These are phyloP conservation scores for Phytophthora capsici DNA, from an alignment of 352 stramenopile species.

Conservation along the genomic window DNA sequence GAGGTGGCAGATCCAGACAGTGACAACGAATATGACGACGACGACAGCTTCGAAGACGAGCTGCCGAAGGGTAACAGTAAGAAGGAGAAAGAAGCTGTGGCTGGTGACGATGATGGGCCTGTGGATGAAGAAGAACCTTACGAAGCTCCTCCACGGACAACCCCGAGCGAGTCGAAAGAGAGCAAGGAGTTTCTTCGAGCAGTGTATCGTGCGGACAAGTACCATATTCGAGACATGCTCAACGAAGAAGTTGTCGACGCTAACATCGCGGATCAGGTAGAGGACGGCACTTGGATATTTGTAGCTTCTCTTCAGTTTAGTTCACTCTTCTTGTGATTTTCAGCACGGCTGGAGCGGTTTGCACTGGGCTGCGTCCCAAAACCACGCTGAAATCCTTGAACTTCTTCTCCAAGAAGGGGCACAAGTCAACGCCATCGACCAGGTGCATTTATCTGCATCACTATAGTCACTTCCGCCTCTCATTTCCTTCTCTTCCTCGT, in stretches of 20 bases:
- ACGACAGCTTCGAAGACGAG: slow-evolving; percentile 65
- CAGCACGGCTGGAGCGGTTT: slow-evolving; percentile 82
- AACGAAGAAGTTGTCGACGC: slow-evolving; percentile 49
- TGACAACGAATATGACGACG: slow-evolving; percentile 30
- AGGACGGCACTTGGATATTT: neutral
- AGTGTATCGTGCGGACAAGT: slow-evolving; percentile 66
- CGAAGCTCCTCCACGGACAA: slow-evolving; percentile 47
- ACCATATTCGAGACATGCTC: slow-evolving; percentile 62
- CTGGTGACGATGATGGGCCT: slow-evolving; percentile 9
- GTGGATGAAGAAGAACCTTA: slow-evolving; percentile 30
- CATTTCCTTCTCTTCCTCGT: neutral
- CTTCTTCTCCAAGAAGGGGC: slow-evolving; percentile 51
- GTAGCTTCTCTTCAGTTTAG: neutral
- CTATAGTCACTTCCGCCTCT: neutral
- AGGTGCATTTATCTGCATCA: slow-evolving; percentile 34
- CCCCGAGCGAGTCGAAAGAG: slow-evolving; percentile 51
- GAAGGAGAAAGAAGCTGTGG: slow-evolving; percentile 14
- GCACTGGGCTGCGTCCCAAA: slow-evolving; percentile 80
- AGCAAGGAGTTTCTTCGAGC: slow-evolving; percentile 70
- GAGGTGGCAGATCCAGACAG: slow-evolving; percentile 9
- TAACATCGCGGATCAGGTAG: slow-evolving; percentile 67
- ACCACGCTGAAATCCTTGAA: slow-evolving; percentile 57
- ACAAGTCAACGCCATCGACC: slow-evolving; percentile 65
- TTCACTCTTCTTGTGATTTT: slow-evolving; percentile 5
- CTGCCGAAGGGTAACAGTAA: slow-evolving; percentile 12